Percentiles rank a stretch among this genome's conserved stretches.
phyloP scores from a whole-genome alignment of 2,329 filamentous ascomycete species.

The Alternaria tenuissima region DNA sequence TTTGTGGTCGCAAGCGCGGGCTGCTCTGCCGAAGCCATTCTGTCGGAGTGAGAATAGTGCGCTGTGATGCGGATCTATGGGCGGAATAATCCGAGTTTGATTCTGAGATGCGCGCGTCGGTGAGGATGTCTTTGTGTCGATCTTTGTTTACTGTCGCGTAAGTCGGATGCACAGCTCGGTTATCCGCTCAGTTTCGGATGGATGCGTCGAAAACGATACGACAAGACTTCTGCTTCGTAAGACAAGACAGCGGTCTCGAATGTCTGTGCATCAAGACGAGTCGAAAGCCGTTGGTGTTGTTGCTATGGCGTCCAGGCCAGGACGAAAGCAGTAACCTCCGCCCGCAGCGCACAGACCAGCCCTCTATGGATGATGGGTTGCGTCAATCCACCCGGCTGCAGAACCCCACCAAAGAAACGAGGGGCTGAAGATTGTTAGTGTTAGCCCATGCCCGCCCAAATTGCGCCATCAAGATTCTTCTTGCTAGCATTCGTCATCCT shows the following conservation, averaged over 20 bases:
- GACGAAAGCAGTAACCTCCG: constrained; percentile 32
- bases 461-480: constrained; percentile 41
- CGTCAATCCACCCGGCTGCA: constrained; percentile 17
- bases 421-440: constrained; percentile 27
- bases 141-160: constrained; percentile 35
- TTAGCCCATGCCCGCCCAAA: constrained; percentile 33
- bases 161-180: background rate
- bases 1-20: constrained; percentile 77
- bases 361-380: constrained; percentile 3
- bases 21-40: constrained; percentile 26
- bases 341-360: constrained; percentile 18
- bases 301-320: constrained; percentile 25
- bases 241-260: background rate
- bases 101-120: constrained; percentile 1
- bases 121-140: constrained; percentile 19
- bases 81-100: constrained; percentile 1
- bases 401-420: constrained; percentile 27
- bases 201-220: background rate
- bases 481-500: constrained; percentile 44
- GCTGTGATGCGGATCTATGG: background rate
- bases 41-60: background rate
- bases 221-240: background rate
- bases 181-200: background rate
- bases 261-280: constrained; percentile 2
- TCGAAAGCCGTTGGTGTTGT: constrained; percentile 19